A percentile compares a stretch with the other conserved stretches of the same genome.
These are phyloP conservation scores for Clathrospora elynae DNA, from an alignment of 2,329 filamentous ascomycete species.

Conservation along the genomic window DNA sequence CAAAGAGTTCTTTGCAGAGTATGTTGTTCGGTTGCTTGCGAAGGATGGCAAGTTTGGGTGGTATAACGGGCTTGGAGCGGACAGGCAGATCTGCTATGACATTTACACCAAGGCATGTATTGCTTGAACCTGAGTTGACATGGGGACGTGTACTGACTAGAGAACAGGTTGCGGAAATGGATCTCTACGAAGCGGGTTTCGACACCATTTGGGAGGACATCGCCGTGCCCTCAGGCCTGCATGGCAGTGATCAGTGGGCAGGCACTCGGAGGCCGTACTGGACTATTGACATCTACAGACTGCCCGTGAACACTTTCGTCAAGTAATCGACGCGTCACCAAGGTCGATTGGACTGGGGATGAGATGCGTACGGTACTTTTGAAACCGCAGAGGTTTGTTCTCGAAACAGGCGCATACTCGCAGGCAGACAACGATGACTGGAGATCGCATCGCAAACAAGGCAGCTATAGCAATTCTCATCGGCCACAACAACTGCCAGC, in stretches of 20 bases:
- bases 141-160: conserved; percentile 9
- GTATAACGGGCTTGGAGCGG: conserved; percentile 48
- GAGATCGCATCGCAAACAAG: no score
- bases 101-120: conserved; percentile 46
- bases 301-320: conserved; percentile 46
- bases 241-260: conserved; percentile 45
- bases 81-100: conserved; percentile 49
- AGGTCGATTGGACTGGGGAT: no score
- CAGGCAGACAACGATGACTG: no score
- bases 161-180: conserved; percentile 43
- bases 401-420: no score
- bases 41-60: conserved; percentile 45
- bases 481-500: no score
- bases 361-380: no score
- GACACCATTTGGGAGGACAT: conserved; percentile 47
- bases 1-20: conserved; percentile 47
- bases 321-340: no score
- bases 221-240: conserved; percentile 38
- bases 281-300: conserved; percentile 45
- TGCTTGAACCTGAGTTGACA: background rate
- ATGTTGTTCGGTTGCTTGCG: conserved; percentile 43
- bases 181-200: conserved; percentile 45
- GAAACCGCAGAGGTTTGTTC: no score
- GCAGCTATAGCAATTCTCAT: no score
- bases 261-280: conserved; percentile 46